phyloP scores from a whole-genome alignment of 768 basidiomycete genomes.

The Kwoniella europaea region DNA sequence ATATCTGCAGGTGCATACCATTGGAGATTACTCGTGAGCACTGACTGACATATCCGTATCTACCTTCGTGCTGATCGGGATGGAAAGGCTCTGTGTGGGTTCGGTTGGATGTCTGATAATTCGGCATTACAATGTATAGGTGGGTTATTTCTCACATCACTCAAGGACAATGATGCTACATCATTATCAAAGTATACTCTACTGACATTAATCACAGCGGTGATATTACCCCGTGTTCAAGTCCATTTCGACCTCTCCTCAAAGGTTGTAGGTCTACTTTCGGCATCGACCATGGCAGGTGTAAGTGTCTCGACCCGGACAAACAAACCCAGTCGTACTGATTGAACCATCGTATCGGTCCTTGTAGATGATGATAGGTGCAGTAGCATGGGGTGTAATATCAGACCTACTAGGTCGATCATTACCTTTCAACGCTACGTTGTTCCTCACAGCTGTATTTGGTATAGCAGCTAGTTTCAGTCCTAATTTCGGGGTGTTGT shows the following conservation, averaged over 20 bases:
- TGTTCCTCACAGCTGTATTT: constrained; percentile 87
- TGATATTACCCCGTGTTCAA: constrained; percentile 95
- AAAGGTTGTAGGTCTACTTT: constrained; percentile 76
- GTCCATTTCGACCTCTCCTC: constrained; percentile 80
- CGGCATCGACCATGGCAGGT: constrained; percentile 68
- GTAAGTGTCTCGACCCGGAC: constrained; percentile 24
- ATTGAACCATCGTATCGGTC: constrained; percentile 62
- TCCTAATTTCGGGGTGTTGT: constrained; percentile 71
- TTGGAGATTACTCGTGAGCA: constrained; percentile 51
- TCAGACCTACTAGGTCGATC: constrained; percentile 89
- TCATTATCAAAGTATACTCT: background rate
- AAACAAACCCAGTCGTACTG: background rate
- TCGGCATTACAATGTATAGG: constrained; percentile 53
- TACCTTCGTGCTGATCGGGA: background rate
- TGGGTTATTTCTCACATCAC: constrained; percentile 8
- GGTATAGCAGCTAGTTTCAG: constrained; percentile 79
- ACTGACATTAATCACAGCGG: constrained; percentile 61
- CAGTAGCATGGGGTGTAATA: constrained; percentile 83
- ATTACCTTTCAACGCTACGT: constrained; percentile 87
- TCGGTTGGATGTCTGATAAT: constrained; percentile 58
- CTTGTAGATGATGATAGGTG: constrained; percentile 96
- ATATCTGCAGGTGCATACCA: constrained; percentile 50
- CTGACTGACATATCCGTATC: no score
- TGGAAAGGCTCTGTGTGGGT: constrained; percentile 51
- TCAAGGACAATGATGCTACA: no score